Evolutionary conservation across 495 filamentous ascomycete genomes (phyloP), one percentile per base, ranked within the genome.

Genomic region (Pseudomonodictys pantanalensis): DNA sequence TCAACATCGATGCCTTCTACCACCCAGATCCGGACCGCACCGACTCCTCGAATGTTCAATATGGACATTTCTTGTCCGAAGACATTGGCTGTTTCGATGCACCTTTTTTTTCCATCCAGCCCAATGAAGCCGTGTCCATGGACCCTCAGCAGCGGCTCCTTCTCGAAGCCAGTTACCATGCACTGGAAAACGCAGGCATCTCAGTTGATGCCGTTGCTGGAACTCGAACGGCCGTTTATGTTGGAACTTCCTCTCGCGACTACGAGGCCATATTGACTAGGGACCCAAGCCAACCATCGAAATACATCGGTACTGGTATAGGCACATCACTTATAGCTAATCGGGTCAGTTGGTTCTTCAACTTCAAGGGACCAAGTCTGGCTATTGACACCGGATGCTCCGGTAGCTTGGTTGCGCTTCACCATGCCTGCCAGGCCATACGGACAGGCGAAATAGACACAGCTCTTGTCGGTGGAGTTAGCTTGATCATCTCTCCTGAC

Each of bases 221-320:
- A 9, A 32, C 35, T 15, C 2, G 26, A 1, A 61, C 51, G 1
- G 18, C 33, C 23, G 35, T 45, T 25, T 62, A 62, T 30, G 45
- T 58, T 35, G 59, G 59, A 9, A 17, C 8, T 23, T 41, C 45
- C 3, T 10, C 29, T 23, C 41, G 20, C 9, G 59, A 62, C 44
- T 51, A 55, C 41, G 39, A 61, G 20, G 20, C 18, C 15, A 52
- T 45, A 9, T 15, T 51, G 11, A 18, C 12, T 6, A 32, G 30
- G 10, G 39, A 56, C 43, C 67, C 72, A 0, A 66, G 72, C 29
- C 55, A 63, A 15, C 30, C 52, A 5, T 52, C 65, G 22, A 48
- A 51, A 1, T 60, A 52, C 9, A 18, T 22, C 12, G 30, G 9
- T 3, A 46, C 53, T 18, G 53, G 41, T 10, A 56, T 18, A n/a